Base-by-base conservation (phyloP, 768 basidiomycete genomes). In the Russula compacta region DNA sequence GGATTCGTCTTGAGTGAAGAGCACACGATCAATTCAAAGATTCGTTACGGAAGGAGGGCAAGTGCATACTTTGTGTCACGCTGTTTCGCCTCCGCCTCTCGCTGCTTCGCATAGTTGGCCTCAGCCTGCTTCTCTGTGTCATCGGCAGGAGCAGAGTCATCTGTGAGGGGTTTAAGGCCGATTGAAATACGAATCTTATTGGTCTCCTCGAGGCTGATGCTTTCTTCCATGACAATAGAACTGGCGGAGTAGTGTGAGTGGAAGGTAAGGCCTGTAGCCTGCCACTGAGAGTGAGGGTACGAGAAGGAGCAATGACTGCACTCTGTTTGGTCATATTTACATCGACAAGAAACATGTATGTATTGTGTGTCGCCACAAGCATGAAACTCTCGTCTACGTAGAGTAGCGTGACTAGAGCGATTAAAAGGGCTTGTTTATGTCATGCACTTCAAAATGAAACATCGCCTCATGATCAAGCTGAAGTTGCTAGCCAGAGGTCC, bases 101-200 rank as follows among this genome's bases (percentile, higher is more conserved):
- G 81, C 53, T 80, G 76, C 69, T 83, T 84, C 4, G 83, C 76
- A 78, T 87, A 98, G 74, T 98, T 98, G 53, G 83, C 78, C 72
- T 92, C 92, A 12, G 97, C 97, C 67, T 85, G 74, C 69, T 87
- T 83, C 59, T 97, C 94, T 66, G 82, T 85, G 69, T 84, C 83
- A 70, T 84, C 78, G n/a, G 79, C 81, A 8, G 87, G 82, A 15
- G 77, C 81, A 44, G 80, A 77, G 67, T 92, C 89, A 67, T 93
- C 94, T 17, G 86, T 88, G 59, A 98, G 81, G 44, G 97, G 95
- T 71, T 94, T 92, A 61, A 99, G 85, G 65, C 97, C 97, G 42
- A 97, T 81, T 5, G 87, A 88, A 60, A 95, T 83, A 76, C 97
- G 92, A 72, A 97, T 90, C 75, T 89, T 94, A 80, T 95, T 95